Conservation (phyloP, 2,329 filamentous ascomycete species). For the Colletotrichum chlorophyti region DNA sequence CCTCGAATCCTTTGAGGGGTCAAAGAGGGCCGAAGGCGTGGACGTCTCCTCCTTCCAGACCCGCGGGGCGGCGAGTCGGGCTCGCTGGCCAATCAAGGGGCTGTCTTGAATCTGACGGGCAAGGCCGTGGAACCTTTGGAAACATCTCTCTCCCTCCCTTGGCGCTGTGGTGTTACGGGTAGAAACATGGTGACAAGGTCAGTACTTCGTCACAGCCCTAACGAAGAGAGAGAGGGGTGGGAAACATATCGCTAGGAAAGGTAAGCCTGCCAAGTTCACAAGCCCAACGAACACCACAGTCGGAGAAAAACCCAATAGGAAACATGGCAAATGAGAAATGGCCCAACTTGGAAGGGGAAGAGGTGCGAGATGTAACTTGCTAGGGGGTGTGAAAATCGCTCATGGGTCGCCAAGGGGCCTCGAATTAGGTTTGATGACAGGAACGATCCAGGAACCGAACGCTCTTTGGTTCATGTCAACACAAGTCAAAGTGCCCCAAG, state of each 20-base stretch:
- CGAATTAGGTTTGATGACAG: constrained; percentile 24
- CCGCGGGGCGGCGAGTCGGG: constrained; percentile 9
- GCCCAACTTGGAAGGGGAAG: constrained; percentile 5
- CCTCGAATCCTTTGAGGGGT: background rate
- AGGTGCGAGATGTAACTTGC: constrained; percentile 14
- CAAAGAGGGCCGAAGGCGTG: background rate
- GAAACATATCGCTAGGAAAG: constrained; percentile 2
- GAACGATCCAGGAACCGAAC: constrained; percentile 25
- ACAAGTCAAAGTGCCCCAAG: background rate
- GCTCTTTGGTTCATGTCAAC: constrained; percentile 5
- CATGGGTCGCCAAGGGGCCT: constrained; percentile 8
- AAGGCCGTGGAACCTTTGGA: constrained; percentile 19
- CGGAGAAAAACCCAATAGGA: constrained; percentile 5
- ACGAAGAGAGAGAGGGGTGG: background rate
- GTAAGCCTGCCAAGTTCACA: background rate
- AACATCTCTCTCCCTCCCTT: background rate
- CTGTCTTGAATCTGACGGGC: constrained; percentile 24
- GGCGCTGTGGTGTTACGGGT: background rate
- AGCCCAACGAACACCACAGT: background rate
- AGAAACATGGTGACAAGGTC: constrained; percentile 14
- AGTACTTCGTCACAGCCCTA: background rate
- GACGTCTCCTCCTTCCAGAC: background rate
- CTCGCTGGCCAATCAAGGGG: constrained; percentile 17
- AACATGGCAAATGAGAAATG: constrained; percentile 21
- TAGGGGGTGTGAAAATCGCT: constrained; percentile 25